Conservation (phyloP, 1,284 basidiomycete genomes). For the Pseudozyma sp. region DNA sequence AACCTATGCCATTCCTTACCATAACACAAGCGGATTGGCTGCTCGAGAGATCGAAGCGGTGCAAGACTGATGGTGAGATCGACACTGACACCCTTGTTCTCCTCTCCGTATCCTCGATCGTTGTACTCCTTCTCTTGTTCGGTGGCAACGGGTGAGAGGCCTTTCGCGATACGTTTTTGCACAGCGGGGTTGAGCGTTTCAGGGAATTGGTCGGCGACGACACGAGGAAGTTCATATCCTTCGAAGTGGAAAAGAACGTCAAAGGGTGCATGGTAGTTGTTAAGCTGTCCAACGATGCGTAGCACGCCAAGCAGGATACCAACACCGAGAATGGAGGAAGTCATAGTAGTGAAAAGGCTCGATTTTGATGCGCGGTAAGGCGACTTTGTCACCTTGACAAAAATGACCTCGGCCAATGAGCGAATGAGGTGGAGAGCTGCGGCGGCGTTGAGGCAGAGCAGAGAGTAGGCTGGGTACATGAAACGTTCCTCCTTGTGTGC, state of each 20-base stretch:
- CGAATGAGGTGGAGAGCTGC: constrained; percentile 76
- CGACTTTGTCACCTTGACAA: constrained; percentile 52
- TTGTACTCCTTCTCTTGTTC: constrained; percentile 46
- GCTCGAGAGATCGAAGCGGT: constrained; percentile 20
- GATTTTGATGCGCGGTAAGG: constrained; percentile 54
- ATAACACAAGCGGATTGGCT: constrained; percentile 75
- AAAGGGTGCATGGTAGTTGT: constrained; percentile 92
- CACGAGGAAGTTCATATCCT: constrained; percentile 80
- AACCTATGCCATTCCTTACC: constrained; percentile 97
- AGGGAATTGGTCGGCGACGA: constrained; percentile 69
- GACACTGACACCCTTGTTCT: constrained; percentile 30
- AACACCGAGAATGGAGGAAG: constrained; percentile 77
- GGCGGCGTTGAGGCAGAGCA: constrained; percentile 94
- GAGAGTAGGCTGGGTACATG: constrained; percentile 92
- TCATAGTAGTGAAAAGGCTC: constrained; percentile 79
- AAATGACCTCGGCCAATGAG: constrained; percentile 46
- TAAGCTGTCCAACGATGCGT: constrained; percentile 82
- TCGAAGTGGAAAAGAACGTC: constrained; percentile 80
- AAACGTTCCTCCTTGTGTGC: constrained; percentile 98
- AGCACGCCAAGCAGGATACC: constrained; percentile 80
- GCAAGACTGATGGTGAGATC: constrained; percentile 30
- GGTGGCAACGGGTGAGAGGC: constrained; percentile 36
- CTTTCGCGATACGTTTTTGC: constrained; percentile 31
- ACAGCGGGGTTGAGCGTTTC: constrained; percentile 26
- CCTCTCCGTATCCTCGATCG: constrained; percentile 31